Evolutionary conservation across 768 basidiomycete species (phyloP).

Genomic region (Trametes cingulata): DNA sequence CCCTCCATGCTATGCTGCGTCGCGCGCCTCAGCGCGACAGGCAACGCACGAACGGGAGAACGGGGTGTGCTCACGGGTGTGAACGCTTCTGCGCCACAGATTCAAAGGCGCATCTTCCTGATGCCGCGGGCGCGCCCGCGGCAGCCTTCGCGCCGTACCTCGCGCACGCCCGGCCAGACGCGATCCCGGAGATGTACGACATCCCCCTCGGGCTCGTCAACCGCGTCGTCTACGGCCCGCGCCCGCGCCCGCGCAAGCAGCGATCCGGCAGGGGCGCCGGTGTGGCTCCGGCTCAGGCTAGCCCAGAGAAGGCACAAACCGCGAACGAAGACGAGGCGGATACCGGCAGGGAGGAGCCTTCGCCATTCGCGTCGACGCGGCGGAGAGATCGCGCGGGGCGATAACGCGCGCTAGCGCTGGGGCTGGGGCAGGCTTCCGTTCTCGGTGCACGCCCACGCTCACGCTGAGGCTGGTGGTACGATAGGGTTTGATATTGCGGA

Average conservation of each 20-base stretch:
- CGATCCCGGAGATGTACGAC: conserved; percentile 72
- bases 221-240: conserved; percentile 57
- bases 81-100: conserved; percentile 44
- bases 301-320: not conserved
- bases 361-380: too few species aligned
- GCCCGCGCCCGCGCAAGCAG: not conserved
- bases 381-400: conserved; percentile 1
- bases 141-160: conserved; percentile 42
- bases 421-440: too few species aligned
- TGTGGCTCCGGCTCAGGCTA: too few species aligned
- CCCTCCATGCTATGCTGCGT: conserved; percentile 3
- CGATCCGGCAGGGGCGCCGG: not conserved
- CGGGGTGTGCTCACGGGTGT: conserved; percentile 13
- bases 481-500: conserved; percentile 11
- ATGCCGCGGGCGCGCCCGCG: not conserved
- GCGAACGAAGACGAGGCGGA: too few species aligned
- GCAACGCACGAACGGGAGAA: not conserved
- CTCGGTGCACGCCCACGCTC: not conserved
- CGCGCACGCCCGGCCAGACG: conserved; percentile 44
- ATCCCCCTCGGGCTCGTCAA: conserved; percentile 83
- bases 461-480: not conserved
- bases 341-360: too few species aligned
- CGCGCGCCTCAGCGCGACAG: not conserved
- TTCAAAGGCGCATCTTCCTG: conserved; percentile 53
- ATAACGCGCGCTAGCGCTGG: not conserved